A percentile compares a stretch with the other conserved stretches of the same genome.
Conservation (phyloP, 305 asterid genomes). For the Ilex paraguariensis region DNA sequence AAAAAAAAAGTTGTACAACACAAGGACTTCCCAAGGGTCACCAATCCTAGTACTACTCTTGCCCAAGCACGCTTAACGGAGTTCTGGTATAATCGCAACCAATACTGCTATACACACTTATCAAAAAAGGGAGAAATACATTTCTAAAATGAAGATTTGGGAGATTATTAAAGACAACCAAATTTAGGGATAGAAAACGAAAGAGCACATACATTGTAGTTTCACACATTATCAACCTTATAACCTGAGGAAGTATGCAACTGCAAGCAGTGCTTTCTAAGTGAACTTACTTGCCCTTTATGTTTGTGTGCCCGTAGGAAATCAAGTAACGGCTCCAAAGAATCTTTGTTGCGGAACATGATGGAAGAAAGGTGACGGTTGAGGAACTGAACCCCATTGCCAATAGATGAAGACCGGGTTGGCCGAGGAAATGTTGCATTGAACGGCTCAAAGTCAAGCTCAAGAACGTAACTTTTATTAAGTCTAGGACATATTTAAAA, state of each 20-base stretch:
- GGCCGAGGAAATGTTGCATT: constrained; percentile 92
- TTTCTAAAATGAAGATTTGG: no score
- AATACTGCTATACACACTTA: no score
- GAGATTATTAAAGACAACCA: no score
- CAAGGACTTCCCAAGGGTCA: constrained; percentile 11
- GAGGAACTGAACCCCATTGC: constrained; percentile 97
- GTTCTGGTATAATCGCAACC: no score
- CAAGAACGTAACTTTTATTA: constrained; percentile 60
- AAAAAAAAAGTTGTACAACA: no score
- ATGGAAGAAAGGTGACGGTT: constrained; percentile 95
- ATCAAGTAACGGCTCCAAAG: constrained; percentile 81
- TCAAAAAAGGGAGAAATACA: no score
- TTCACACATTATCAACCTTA: no score
- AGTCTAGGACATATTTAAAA: constrained; percentile 30
- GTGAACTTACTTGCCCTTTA: constrained; percentile 77
- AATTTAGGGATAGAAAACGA: no score
- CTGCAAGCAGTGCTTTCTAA: neutral
- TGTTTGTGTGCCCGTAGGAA: constrained; percentile 81
- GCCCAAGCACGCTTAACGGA: constrained; percentile 39
- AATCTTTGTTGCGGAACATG: constrained; percentile 90
- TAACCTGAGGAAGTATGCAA: no score
- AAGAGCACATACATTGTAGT: no score
- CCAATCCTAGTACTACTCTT: constrained; percentile 45
- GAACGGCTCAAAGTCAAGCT: constrained; percentile 98
- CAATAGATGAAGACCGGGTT: constrained; percentile 78